phyloP scores from a whole-genome alignment of 257 asterid genomes.

The Anisodus tanguticus region DNA sequence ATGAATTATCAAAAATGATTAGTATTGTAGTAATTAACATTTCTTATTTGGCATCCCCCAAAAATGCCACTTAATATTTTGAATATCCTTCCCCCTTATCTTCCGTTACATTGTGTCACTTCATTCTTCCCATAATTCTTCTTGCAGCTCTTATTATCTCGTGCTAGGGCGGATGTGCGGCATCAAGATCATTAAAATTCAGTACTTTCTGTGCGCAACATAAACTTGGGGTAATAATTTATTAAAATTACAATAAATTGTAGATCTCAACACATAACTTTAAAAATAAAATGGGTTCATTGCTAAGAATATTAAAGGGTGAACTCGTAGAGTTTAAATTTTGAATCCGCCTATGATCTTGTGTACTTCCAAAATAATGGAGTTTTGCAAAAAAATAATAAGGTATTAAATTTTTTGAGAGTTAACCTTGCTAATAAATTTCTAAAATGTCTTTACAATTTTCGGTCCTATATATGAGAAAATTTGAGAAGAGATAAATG shows the following conservation, averaged over 20 bases:
- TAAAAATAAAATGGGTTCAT: not conserved
- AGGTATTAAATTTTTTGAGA: too few species aligned
- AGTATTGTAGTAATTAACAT: not conserved
- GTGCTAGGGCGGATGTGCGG: too few species aligned
- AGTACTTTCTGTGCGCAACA: not conserved
- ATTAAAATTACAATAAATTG: not conserved
- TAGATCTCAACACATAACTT: not conserved
- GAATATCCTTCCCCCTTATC: not conserved
- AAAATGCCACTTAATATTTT: not conserved
- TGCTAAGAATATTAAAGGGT: too few species aligned
- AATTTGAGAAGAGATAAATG: not conserved
- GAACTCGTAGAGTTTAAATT: too few species aligned
- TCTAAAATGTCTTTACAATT: not conserved
- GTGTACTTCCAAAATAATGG: not conserved
- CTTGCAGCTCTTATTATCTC: not conserved
- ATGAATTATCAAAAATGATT: constrained; percentile 3
- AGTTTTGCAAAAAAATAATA: too few species aligned
- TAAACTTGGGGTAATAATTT: not conserved
- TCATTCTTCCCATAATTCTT: not conserved
- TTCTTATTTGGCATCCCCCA: not conserved
- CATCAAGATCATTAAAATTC: not conserved
- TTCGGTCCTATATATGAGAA: not conserved
- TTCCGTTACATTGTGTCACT: not conserved
- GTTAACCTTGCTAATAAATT: not conserved
- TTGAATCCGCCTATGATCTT: not conserved